Conservation (phyloP, 176 grass and related monocot genomes). For the Olyra latifolia region DNA sequence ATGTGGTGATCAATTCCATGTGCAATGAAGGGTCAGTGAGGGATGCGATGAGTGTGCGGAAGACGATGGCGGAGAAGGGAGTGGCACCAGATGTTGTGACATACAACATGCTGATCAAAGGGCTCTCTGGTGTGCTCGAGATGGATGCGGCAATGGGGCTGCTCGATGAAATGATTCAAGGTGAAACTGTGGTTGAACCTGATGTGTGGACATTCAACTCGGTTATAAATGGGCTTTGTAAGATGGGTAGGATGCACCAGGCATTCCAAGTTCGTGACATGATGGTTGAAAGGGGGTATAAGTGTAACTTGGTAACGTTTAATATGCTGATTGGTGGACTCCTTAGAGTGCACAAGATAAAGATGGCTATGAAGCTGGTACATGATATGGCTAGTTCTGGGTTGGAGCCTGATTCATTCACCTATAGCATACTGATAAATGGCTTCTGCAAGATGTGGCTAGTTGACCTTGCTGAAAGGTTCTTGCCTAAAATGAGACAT, state of each 20-base stretch:
- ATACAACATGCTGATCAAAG: slow-evolving; percentile 52
- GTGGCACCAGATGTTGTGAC: slow-evolving; percentile 49
- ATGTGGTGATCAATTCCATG: slow-evolving; percentile 55
- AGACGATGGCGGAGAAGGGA: slow-evolving; percentile 43
- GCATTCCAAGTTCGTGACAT: slow-evolving; percentile 41
- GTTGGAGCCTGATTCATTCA: slow-evolving; percentile 48
- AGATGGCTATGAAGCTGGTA: slow-evolving; percentile 35
- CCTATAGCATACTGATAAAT: slow-evolving; percentile 61
- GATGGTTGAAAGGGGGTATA: slow-evolving; percentile 47
- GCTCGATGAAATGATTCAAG: slow-evolving; percentile 55
- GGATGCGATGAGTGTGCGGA: slow-evolving; percentile 27
- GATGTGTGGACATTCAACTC: slow-evolving; percentile 51
- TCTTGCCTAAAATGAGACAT: slow-evolving; percentile 42
- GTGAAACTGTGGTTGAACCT: slow-evolving; percentile 33
- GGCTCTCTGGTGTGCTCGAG: slow-evolving; percentile 49
- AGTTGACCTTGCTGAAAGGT: slow-evolving; percentile 33
- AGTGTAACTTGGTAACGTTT: slow-evolving; percentile 49
- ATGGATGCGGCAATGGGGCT: slow-evolving; percentile 48
- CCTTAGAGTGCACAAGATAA: slow-evolving; percentile 48
- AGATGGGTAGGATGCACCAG: slow-evolving; percentile 34
- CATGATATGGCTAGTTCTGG: slow-evolving; percentile 49
- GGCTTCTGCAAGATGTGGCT: slow-evolving; percentile 62
- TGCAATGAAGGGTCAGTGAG: slow-evolving; percentile 46
- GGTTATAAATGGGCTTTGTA: slow-evolving; percentile 65
- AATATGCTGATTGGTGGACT: slow-evolving; percentile 55